A percentile compares a stretch with the other conserved stretches of the same genome.
Evolutionary conservation across 2,329 filamentous ascomycete genomes (phyloP).

Genomic region (Rutstroemia sydowiana): DNA sequence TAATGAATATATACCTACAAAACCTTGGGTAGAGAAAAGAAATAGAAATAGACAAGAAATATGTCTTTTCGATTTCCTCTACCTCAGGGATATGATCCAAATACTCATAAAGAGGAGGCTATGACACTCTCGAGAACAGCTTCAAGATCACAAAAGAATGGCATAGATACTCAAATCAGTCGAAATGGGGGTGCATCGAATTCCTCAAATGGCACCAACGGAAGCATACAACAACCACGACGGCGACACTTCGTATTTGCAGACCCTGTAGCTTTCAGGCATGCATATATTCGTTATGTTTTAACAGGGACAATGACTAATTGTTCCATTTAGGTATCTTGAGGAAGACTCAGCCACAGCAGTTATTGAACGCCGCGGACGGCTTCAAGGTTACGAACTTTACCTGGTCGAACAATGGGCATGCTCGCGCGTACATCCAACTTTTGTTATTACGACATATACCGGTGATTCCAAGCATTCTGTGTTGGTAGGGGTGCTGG

Average conservation of each 20-base stretch:
- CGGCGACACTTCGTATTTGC: slow-evolving; percentile 47
- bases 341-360: slow-evolving; percentile 74
- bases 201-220: slow-evolving; percentile 1
- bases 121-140: slow-evolving; percentile 24
- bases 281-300: not conserved
- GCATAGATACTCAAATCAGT: slow-evolving; percentile 4
- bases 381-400: slow-evolving; percentile 77
- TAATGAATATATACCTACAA: not conserved
- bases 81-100: slow-evolving; percentile 25
- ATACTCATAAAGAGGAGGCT: slow-evolving; percentile 26
- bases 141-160: slow-evolving; percentile 18
- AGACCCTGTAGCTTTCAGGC: slow-evolving; percentile 57
- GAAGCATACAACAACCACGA: not conserved
- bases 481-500: slow-evolving; percentile 72
- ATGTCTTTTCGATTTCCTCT: slow-evolving; percentile 21
- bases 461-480: slow-evolving; percentile 77
- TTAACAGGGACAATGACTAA: not conserved
- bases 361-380: slow-evolving; percentile 63
- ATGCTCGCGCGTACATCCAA: slow-evolving; percentile 83
- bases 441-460: slow-evolving; percentile 85
- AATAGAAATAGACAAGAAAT: slow-evolving; percentile 8
- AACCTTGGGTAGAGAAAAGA: not conserved
- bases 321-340: slow-evolving; percentile 51
- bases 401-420: slow-evolving; percentile 98
- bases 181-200: slow-evolving; percentile 9